A percentile compares a stretch with the other conserved stretches of the same genome.
These are phyloP conservation scores for Schrenkiella parvula DNA, from an alignment of 345 rosid species.

Conservation along the genomic window DNA sequence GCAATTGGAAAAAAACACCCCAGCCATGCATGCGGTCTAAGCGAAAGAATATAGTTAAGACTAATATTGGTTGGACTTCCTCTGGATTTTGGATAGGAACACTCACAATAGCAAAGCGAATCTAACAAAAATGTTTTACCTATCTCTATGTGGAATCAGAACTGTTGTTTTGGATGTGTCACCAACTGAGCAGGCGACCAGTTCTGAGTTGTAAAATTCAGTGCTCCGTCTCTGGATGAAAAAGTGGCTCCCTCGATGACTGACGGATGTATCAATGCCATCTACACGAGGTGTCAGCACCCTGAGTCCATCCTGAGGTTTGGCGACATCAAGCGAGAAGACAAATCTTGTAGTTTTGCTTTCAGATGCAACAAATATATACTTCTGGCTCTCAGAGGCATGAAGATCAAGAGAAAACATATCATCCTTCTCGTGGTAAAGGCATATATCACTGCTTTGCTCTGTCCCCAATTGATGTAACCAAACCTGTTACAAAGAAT, in stretches of 20 bases:
- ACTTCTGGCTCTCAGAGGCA: constrained; percentile 70
- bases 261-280: constrained; percentile 60
- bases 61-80: neutral
- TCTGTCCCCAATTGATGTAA: constrained; percentile 77
- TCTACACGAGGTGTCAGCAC: constrained; percentile 65
- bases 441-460: constrained; percentile 65
- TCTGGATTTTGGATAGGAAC: neutral
- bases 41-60: neutral
- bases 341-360: constrained; percentile 68
- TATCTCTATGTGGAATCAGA: constrained; percentile 77
- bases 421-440: constrained; percentile 88
- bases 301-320: constrained; percentile 60
- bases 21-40: neutral
- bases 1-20: neutral
- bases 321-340: constrained; percentile 57
- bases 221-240: constrained; percentile 64
- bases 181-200: constrained; percentile 64
- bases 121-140: constrained; percentile 36
- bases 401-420: constrained; percentile 61
- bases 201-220: constrained; percentile 74
- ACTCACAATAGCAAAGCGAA: neutral
- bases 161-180: constrained; percentile 50
- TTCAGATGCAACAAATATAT: constrained; percentile 60
- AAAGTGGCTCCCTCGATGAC: constrained; percentile 85
- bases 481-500: constrained; percentile 60